Conservation (phyloP, 225 moss, liverwort and hornwort genomes). For the Sphagnum tenellum region DNA sequence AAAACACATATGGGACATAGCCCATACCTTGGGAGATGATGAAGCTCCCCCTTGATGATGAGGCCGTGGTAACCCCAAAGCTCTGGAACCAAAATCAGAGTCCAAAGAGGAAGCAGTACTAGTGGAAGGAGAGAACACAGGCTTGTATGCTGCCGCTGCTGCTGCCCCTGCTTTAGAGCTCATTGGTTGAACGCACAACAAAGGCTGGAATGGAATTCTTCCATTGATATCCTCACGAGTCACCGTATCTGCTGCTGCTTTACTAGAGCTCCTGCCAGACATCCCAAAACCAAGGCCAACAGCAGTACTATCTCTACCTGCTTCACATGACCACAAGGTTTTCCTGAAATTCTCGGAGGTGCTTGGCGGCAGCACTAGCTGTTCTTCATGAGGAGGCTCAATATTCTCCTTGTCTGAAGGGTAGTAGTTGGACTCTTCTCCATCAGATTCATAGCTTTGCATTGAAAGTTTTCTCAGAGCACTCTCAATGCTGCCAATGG, state of each 20-base stretch:
- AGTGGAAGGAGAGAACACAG: conserved; percentile 23
- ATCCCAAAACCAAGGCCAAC: too few species aligned
- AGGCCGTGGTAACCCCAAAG: conserved; percentile 34
- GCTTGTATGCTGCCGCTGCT: conserved; percentile 6
- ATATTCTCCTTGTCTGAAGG: conserved; percentile 78
- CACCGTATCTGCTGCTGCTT: too few species aligned
- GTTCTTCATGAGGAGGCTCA: not conserved
- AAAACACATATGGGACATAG: too few species aligned
- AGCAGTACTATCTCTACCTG: too few species aligned
- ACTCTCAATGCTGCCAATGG: conserved; percentile 11
- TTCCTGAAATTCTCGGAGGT: conserved; percentile 1
- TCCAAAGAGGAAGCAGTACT: conserved; percentile 26
- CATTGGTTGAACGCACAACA: too few species aligned
- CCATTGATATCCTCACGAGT: too few species aligned
- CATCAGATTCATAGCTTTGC: conserved; percentile 19
- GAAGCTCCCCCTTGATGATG: conserved; percentile 8
- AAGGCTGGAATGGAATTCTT: too few species aligned
- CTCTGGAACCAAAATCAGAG: conserved; percentile 25
- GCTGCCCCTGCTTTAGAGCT: too few species aligned
- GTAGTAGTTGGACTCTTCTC: conserved; percentile 23
- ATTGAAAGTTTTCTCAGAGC: conserved; percentile 15
- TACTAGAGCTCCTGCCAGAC: too few species aligned
- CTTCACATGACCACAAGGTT: too few species aligned
- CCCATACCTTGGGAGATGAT: conserved; percentile 22
- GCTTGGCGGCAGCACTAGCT: not conserved